Conservation (phyloP, 2,329 filamentous ascomycete genomes). For the Xylariaceae sp. region DNA sequence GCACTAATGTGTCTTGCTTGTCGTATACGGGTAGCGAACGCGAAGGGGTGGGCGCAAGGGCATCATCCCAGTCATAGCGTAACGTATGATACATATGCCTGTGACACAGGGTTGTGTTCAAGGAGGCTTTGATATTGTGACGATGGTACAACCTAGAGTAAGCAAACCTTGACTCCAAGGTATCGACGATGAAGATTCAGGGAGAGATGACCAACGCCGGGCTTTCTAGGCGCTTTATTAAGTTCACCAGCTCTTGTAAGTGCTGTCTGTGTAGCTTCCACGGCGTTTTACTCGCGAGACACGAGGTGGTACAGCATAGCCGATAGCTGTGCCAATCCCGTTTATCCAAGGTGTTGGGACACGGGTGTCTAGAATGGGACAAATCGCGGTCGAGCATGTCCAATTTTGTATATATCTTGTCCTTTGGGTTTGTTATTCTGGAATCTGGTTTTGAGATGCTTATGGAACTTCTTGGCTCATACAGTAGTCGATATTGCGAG, state of each 20-base stretch:
- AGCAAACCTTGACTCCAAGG: too few species aligned
- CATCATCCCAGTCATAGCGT: not conserved
- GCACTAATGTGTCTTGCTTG: too few species aligned
- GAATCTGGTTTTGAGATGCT: too few species aligned
- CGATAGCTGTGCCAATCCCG: conserved; percentile 5
- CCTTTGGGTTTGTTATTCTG: too few species aligned
- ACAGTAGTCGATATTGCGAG: not conserved
- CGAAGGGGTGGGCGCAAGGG: too few species aligned
- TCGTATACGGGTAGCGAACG: too few species aligned
- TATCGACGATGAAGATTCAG: too few species aligned
- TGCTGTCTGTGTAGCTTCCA: conserved; percentile 7
- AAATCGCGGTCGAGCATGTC: conserved; percentile 2
- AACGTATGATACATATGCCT: not conserved
- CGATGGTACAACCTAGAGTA: not conserved
- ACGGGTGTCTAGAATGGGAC: not conserved
- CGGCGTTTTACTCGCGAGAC: not conserved
- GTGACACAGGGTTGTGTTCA: not conserved
- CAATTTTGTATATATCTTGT: too few species aligned
- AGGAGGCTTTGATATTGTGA: not conserved
- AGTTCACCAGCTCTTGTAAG: conserved; percentile 15
- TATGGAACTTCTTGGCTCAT: too few species aligned
- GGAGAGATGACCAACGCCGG: too few species aligned
- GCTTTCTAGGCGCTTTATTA: conserved; percentile 1
- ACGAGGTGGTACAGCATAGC: not conserved
- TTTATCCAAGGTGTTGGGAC: conserved; percentile 5